Base-by-base conservation (phyloP, 2,329 filamentous ascomycete genomes). In the Phoma sp. region DNA sequence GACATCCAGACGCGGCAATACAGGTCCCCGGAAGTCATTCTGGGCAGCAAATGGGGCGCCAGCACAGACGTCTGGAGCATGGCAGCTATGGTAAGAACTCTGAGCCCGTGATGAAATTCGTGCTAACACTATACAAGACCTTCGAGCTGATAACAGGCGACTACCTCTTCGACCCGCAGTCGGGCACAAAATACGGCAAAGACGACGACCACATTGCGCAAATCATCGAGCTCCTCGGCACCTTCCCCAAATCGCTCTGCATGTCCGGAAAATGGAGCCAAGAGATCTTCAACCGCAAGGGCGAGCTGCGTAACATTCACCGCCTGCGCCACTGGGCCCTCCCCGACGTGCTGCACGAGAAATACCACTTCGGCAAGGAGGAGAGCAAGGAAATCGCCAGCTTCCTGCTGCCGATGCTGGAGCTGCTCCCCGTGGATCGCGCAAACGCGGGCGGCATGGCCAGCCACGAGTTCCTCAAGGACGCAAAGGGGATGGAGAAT, bases 41-140 rank as follows among this genome's bases (percentile, higher is more conserved):
- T 99, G 19, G 95, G 95, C 35, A 87, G 92, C 3, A 98, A 98
- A 81, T 99, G 95, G 95, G 95, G 95, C 64, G 95, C 95, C n/a
- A 98, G 94, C 74, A 98, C 95, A 1, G 95, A 99, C 77, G 91
- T 98, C 7, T 99, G 95, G 95, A 98, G 94, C 78, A 99, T 99
- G 95, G 93, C 95, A 55, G 91, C 91, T 65, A 99, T 99, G 95
- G 95, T 98, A 83, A 69, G 86, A 32, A 8, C 10, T 15, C 44
- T 19, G 24, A 4, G 17, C 21, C 8, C 13, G 27, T 3, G 36
- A 31, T 5, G 40, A 44, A 44, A 12, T 27, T 10, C 31, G 15
- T 12, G 6, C 33, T 36, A 8, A 43, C 43, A 33, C 13, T 12
- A 38, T 15, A 10, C 12, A 31, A 98, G 94, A 89, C 94, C 15